Base-by-base conservation (phyloP, 192 early-diverging fungal genomes). In the Entomortierella parvispora region DNA sequence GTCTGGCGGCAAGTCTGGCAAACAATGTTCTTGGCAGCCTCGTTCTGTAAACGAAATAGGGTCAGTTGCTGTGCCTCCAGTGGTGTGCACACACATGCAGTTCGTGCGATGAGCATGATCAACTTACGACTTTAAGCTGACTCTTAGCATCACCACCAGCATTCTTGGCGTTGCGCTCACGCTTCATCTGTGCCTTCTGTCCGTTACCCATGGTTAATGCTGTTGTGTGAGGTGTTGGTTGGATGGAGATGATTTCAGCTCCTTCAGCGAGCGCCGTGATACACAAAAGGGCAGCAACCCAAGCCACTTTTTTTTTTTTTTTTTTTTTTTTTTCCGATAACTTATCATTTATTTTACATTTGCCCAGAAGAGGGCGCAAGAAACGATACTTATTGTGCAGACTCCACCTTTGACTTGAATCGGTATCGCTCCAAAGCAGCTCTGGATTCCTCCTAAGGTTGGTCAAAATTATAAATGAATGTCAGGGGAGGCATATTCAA, bases 1-100 rank as follows among this genome's bases (percentile, higher is more conserved):
- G 91, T 91, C 67, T 90, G 89, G 43, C 86, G 78, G 86, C 95
- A 96, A 15, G 89, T 83, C 53, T 84, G 68, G 84, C 95, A 96
- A 33, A 91, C 83, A 64, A 92, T 87, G 68, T 71, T 93, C 81
- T 91, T 94, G 31, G 95, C 94, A 31, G 86, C 85, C 62, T 93
- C 89, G 77, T 96, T 96, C 90, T 88, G n/a, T n/a, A n/a, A 79
- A n/a, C 20, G 22, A 31, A 25, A 43, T 64, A 50, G 37, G n/a
- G 28, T 40, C 22, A 0, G 31, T 68, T 4, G 47, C 15, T 46
- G n/a, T 14, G 49, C 28, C n/a, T 44, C 62, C 9, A 47, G 2
- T 50, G 64, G 32, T 22, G 3, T 9, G 9, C n/a, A 49, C 12
- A 49, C 17, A 22, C 23, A 18, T 49, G n/a, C 44, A 11, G 44